Base-by-base conservation (phyloP, 805 yeast species). In the Pichia sporocuriosa region DNA sequence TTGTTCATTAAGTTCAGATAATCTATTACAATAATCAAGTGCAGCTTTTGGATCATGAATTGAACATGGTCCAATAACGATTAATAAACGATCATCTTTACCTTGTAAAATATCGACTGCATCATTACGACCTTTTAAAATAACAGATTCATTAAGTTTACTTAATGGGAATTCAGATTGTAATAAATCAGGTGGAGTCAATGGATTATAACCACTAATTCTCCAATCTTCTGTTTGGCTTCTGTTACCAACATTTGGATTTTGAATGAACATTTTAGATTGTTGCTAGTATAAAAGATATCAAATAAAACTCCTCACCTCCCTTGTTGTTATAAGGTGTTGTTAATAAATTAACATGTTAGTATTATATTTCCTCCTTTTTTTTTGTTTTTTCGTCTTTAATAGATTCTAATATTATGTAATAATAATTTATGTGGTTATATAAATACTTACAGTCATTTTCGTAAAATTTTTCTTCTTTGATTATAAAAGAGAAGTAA, bases 31-130 rank as follows among this genome's bases (percentile, higher is more conserved):
- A 69, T 90, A 93, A 50, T 89, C 97, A 49, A 84, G 61, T 6
- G 97, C 98, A 26, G 96, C 95, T 35, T 66, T 73, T 26, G 96
- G 87, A 61, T 93, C 98, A 61, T 93, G 97, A 50, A 93, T 80
- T 7, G 97, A 90, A 65, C 98, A 93, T 40, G 98, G 98, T 1
- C 98, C 98, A 48, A 93, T 85, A 26, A 93, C 87, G 24, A 93
- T 81, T 33, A 93, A 72, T 50, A 90, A 65, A 51, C 97, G 73
- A 66, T 90, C 98, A 57, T 87, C 96, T 46, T 73, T 70, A 41
- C 95, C 96, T 44, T 80, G 70, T 39, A 90, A 65, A 50, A 90
- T 79, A 35, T 79, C 74, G 40, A 79, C 73, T 4, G 94, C 80
- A 20, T 74, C 81, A 48, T 81, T 75, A 67, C 97, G 78, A 36